Conservation (phyloP, 345 rosid genomes). For the Barbarea vulgaris region DNA sequence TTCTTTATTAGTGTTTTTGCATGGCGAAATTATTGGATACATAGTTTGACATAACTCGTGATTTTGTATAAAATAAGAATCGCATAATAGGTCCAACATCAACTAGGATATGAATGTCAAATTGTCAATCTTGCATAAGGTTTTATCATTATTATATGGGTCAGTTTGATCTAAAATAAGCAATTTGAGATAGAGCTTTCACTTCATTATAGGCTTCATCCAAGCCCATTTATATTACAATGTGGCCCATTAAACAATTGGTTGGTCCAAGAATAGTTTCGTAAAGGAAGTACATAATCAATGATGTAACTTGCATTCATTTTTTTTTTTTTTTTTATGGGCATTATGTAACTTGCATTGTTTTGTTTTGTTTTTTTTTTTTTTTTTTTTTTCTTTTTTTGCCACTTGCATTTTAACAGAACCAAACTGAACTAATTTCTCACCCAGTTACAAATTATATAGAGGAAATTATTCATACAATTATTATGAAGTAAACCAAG, state of each 20-base stretch:
- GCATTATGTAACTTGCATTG: no score
- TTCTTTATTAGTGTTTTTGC: background rate
- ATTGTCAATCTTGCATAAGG: background rate
- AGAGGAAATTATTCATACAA: no score
- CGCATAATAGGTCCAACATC: background rate
- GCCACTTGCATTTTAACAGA: background rate
- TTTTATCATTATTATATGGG: background rate
- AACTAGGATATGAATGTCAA: background rate
- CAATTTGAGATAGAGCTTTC: background rate
- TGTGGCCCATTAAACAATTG: background rate
- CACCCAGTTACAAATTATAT: no score
- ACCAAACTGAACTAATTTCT: background rate
- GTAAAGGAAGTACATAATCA: no score
- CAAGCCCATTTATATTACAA: background rate
- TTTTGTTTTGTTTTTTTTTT: no score
- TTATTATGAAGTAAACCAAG: background rate
- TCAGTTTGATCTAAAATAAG: background rate
- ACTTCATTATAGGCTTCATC: background rate
- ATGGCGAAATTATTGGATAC: background rate
- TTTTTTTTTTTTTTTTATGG: no score
- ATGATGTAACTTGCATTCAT: no score
- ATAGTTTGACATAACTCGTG: background rate
- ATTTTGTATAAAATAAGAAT: background rate
- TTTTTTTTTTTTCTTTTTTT: no score
- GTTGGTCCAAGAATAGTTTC: background rate